phyloP scores from a whole-genome alignment of 192 early-diverging fungal species.

The Gigaspora rosea region DNA sequence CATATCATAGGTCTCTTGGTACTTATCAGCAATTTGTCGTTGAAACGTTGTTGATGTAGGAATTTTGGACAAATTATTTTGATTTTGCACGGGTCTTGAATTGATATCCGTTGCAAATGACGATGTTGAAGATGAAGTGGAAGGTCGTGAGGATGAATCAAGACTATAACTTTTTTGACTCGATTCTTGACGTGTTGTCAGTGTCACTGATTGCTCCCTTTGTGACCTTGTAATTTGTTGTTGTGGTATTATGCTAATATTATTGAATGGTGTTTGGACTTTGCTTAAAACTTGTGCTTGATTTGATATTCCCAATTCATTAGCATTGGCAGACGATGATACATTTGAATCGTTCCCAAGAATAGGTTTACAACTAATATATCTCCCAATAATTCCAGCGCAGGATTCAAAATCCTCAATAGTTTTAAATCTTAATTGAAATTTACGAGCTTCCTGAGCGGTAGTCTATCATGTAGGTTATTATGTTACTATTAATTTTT shows the following conservation, averaged over 20 bases:
- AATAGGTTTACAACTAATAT: neutral
- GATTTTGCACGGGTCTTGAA: too few relatives aligned
- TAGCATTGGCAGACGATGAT: neutral
- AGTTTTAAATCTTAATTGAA: constrained; percentile 3
- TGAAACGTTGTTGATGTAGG: too few relatives aligned
- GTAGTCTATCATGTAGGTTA: neutral
- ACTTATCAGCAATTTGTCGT: too few relatives aligned
- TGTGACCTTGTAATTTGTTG: neutral
- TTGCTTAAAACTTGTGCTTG: neutral
- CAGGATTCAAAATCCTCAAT: neutral
- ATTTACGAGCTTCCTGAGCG: neutral
- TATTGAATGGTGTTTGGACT: neutral
- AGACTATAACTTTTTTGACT: neutral
- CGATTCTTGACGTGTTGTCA: neutral
- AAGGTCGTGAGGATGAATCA: neutral
- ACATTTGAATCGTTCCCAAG: neutral
- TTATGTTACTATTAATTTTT: neutral
- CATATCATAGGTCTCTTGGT: too few relatives aligned
- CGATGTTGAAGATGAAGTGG: neutral
- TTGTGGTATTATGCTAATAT: neutral
- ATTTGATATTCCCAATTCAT: neutral
- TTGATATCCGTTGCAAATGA: too few relatives aligned
- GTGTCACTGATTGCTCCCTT: neutral
- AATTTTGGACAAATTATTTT: too few relatives aligned
- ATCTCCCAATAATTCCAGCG: neutral